Evolutionary conservation across 176 grass and related monocot species (phyloP).

Genomic region (Leersia perrieri): DNA sequence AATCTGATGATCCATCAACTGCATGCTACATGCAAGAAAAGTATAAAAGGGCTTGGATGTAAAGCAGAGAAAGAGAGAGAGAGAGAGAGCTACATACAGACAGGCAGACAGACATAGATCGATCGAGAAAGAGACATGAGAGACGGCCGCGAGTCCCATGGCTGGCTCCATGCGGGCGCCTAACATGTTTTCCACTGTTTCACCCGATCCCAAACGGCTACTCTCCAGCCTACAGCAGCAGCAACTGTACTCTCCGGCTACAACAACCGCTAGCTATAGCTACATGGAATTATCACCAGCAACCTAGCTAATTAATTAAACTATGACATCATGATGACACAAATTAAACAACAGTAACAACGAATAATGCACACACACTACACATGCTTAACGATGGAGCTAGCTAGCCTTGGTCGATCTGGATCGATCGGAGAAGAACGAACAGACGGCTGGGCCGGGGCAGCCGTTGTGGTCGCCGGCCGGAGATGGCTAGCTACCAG

Average conservation of each 20-base stretch:
- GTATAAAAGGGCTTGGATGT: background rate
- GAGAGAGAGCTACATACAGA: background rate
- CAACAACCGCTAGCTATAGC: background rate
- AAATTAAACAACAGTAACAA: background rate
- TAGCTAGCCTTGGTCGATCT: no score
- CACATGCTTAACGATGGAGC: no score
- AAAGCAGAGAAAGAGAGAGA: no score
- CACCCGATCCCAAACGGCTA: no score
- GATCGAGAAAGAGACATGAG: background rate
- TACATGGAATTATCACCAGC: background rate
- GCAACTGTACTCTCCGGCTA: background rate
- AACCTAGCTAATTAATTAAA: background rate
- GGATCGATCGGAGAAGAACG: no score
- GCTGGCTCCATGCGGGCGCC: background rate
- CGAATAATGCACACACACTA: background rate
- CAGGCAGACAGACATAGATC: background rate
- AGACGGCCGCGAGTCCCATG: background rate
- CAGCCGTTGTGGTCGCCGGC: no score
- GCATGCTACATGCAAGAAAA: background rate
- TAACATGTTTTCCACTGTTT: background rate
- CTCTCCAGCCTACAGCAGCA: background rate
- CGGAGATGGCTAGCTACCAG: conserved; percentile 41
- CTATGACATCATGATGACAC: background rate
- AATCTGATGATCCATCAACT: background rate
- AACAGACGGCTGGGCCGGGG: no score